Conservation (phyloP, 768 basidiomycete species). For the Trametes coccinea region DNA sequence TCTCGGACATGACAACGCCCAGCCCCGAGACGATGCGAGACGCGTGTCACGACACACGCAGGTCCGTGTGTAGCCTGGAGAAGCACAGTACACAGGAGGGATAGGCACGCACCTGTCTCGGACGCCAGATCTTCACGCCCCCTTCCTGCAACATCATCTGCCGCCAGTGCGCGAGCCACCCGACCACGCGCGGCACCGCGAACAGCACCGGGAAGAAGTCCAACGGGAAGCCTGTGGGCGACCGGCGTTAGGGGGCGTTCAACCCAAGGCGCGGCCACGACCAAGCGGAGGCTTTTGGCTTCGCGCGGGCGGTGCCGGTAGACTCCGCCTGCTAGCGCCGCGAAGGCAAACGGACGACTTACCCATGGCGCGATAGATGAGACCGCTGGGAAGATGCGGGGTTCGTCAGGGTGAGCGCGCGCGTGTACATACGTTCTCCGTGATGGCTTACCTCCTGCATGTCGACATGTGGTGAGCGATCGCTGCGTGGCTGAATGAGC, state of each 20-base stretch:
- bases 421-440: not conserved
- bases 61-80: too few relatives aligned
- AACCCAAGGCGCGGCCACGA: not conserved
- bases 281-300: not conserved
- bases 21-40: not conserved
- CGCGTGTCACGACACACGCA: not conserved
- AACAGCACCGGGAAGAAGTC: constrained; percentile 96
- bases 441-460: constrained; percentile 50
- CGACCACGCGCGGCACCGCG: constrained; percentile 88
- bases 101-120: constrained; percentile 59
- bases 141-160: constrained; percentile 93
- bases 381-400: constrained; percentile 48
- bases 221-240: constrained; percentile 72
- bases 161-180: constrained; percentile 93
- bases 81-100: not conserved
- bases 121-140: constrained; percentile 93
- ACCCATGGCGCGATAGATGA: constrained; percentile 95
- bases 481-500: not conserved
- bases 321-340: not conserved
- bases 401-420: constrained; percentile 15
- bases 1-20: not conserved
- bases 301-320: not conserved
- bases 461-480: not conserved
- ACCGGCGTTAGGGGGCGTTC: not conserved
- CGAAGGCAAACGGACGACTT: constrained; percentile 22